Conservation (phyloP, 139 green algal genomes). For the Picochlorum sp. region DNA sequence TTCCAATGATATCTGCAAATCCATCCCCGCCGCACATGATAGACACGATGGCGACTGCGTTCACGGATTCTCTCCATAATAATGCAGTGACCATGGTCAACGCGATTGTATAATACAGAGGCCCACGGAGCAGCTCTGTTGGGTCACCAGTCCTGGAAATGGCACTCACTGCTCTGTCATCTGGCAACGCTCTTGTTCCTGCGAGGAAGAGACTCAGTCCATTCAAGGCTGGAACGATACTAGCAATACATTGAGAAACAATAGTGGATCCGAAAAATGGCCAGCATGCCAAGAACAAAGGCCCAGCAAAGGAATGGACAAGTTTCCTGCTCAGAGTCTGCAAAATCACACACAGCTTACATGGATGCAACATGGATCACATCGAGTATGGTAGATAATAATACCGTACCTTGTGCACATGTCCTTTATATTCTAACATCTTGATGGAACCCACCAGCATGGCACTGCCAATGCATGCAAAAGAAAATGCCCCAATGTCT, state of each 20-base stretch:
- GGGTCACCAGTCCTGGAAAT: slow-evolving; percentile 51
- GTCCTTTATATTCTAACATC: not conserved
- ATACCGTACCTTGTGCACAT: not conserved
- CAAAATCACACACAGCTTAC: not conserved
- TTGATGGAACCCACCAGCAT: not conserved
- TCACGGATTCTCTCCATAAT: slow-evolving; percentile 66
- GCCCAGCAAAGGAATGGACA: slow-evolving; percentile 82
- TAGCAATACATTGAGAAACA: slow-evolving; percentile 8
- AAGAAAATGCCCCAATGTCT: not conserved
- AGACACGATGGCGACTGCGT: slow-evolving; percentile 40
- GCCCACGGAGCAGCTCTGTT: slow-evolving; percentile 42
- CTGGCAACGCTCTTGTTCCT: slow-evolving; percentile 48
- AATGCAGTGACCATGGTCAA: slow-evolving; percentile 54
- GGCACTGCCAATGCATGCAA: not conserved
- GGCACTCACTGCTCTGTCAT: slow-evolving; percentile 58
- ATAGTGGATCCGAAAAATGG: slow-evolving; percentile 58
- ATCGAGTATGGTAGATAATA: no score
- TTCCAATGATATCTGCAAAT: slow-evolving; percentile 87
- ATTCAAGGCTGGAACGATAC: slow-evolving; percentile 4
- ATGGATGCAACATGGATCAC: not conserved
- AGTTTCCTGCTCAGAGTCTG: slow-evolving; percentile 88
- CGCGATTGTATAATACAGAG: slow-evolving; percentile 78
- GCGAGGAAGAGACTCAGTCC: slow-evolving; percentile 26
- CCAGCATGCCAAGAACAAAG: slow-evolving; percentile 79
- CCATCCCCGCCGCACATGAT: slow-evolving; percentile 90